phyloP scores from a whole-genome alignment of 164 flowering plant genomes.

The Hamamelis virginiana region DNA sequence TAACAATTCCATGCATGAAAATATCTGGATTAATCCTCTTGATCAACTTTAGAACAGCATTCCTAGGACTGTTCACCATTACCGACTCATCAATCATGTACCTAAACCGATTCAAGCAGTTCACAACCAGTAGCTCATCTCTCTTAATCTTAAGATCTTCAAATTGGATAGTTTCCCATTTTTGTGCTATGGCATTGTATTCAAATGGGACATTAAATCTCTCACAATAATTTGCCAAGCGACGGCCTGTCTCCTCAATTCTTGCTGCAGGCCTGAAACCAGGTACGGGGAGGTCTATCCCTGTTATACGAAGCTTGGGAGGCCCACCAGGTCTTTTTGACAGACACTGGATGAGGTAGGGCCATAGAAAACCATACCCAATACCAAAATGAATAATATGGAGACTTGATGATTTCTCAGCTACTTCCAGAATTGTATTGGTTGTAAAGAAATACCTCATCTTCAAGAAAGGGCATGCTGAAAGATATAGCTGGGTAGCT shows the following conservation, averaged over 20 bases:
- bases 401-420: constrained; percentile 30
- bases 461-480: constrained; percentile 35
- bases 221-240: constrained; percentile 45
- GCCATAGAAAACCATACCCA: constrained; percentile 45
- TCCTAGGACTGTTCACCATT: constrained; percentile 34
- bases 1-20: constrained; percentile 38
- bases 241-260: constrained; percentile 53
- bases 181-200: constrained; percentile 49
- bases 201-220: constrained; percentile 59
- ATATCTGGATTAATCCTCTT: constrained; percentile 44
- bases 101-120: constrained; percentile 35
- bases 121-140: constrained; percentile 44
- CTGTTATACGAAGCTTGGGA: constrained; percentile 53
- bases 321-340: constrained; percentile 46
- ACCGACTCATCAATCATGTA: constrained; percentile 55
- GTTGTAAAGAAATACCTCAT: constrained; percentile 23
- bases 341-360: constrained; percentile 37
- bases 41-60: constrained; percentile 44
- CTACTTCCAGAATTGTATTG: constrained; percentile 13
- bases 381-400: constrained; percentile 51
- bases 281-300: constrained; percentile 62
- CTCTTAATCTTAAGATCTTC: constrained; percentile 43
- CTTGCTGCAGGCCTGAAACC: constrained; percentile 56
- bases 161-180: constrained; percentile 48
- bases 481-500: constrained; percentile 29